Conservation (phyloP, 768 basidiomycete species). For the Psilocybe azurescens region DNA sequence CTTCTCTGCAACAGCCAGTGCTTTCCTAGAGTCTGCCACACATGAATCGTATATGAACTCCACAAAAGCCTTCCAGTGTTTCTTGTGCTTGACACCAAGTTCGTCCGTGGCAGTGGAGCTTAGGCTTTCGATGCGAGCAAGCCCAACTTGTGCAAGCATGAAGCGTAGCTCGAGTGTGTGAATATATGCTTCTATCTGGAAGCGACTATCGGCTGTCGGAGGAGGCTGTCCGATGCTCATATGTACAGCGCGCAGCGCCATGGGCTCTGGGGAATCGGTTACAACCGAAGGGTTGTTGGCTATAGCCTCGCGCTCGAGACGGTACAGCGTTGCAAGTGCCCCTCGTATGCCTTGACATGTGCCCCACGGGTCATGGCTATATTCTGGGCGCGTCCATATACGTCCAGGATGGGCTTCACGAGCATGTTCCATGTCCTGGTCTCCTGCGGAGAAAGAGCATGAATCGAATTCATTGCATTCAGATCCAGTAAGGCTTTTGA, state of each 20-base stretch:
- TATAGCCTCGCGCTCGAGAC: slow-evolving; percentile 45
- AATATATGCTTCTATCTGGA: slow-evolving; percentile 65
- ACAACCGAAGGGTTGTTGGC: slow-evolving; percentile 39
- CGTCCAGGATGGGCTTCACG: slow-evolving; percentile 37
- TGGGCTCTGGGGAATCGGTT: slow-evolving; percentile 44
- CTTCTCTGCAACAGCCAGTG: slow-evolving; percentile 47
- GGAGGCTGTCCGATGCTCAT: slow-evolving; percentile 59
- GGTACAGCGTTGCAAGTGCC: slow-evolving; percentile 58
- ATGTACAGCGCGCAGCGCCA: slow-evolving; percentile 53
- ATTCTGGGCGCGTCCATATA: slow-evolving; percentile 43
- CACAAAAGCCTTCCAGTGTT: slow-evolving; percentile 50
- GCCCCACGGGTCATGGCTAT: slow-evolving; percentile 54
- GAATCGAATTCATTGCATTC: slow-evolving; percentile 7
- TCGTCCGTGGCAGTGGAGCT: slow-evolving; percentile 1
- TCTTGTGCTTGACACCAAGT: slow-evolving; percentile 28
- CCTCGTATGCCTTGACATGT: slow-evolving; percentile 64
- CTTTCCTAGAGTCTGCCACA: slow-evolving; percentile 51
- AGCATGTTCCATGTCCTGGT: slow-evolving; percentile 42
- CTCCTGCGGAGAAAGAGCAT: slow-evolving; percentile 13
- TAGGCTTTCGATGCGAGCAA: slow-evolving; percentile 18
- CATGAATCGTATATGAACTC: slow-evolving; percentile 54
- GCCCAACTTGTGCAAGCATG: slow-evolving; percentile 38
- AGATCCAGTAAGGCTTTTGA: neutral
- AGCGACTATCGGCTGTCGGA: slow-evolving; percentile 63
- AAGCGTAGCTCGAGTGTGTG: slow-evolving; percentile 57